Evolutionary conservation across 495 filamentous ascomycete species (phyloP).

Genomic region (Barbatosphaeria neglecta): DNA sequence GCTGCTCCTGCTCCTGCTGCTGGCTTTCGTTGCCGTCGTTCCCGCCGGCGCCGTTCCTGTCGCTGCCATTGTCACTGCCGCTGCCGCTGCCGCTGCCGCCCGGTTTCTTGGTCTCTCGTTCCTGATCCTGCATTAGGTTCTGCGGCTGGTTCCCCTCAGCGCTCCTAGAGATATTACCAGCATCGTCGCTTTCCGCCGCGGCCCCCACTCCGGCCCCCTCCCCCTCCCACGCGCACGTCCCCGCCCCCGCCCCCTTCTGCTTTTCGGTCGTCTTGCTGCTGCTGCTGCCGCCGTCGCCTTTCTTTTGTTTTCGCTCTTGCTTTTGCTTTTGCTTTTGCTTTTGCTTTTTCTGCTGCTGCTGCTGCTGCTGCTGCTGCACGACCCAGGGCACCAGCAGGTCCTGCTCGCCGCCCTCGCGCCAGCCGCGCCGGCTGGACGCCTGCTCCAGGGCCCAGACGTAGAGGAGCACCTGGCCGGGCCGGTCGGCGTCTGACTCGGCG

Average conservation of each 20-base stretch:
- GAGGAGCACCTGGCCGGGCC: constrained; percentile 57
- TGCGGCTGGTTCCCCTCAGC: too few species aligned
- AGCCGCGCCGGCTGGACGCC: constrained; percentile 75
- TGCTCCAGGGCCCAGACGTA: constrained; percentile 99
- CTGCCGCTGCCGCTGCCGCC: background rate
- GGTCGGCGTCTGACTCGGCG: constrained; percentile 28
- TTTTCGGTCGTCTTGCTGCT: constrained; percentile 1
- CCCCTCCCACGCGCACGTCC: background rate
- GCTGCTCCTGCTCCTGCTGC: constrained; percentile 7
- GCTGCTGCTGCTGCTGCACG: constrained; percentile 36
- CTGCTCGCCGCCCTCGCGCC: constrained; percentile 77
- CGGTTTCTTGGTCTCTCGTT: background rate
- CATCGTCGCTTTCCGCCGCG: too few species aligned
- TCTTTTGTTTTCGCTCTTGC: too few species aligned
- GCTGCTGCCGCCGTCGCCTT: too few species aligned
- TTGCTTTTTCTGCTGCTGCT: too few species aligned
- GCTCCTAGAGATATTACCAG: too few species aligned
- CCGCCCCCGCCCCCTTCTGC: background rate
- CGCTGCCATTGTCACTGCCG: background rate
- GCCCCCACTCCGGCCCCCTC: too few species aligned
- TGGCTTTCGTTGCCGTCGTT: background rate
- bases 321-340: too few species aligned
- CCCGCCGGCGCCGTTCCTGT: background rate
- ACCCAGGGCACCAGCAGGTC: constrained; percentile 98
- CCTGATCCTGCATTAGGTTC: too few species aligned